Evolutionary conservation across 345 rosid genomes (phyloP).

Genomic region (Eucalyptus tenuipes): DNA sequence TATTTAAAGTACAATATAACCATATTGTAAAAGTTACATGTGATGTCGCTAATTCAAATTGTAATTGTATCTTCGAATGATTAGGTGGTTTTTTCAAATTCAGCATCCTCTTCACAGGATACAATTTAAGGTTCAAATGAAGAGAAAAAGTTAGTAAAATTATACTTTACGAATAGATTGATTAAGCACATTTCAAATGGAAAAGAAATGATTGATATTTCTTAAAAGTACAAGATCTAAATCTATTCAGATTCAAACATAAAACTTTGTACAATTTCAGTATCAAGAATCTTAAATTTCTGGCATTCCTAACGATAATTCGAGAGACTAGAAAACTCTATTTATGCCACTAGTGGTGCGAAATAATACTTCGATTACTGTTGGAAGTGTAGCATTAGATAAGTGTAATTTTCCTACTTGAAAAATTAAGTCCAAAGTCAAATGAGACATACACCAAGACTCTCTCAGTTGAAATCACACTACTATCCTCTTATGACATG

Average conservation of each 20-base stretch:
- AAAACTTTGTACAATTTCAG: neutral
- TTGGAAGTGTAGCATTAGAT: neutral
- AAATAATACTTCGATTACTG: neutral
- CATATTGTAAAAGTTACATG: neutral
- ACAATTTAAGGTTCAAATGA: neutral
- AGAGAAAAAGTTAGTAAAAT: neutral
- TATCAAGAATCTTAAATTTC: neutral
- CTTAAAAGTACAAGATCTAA: neutral
- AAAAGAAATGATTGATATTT: neutral
- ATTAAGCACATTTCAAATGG: neutral
- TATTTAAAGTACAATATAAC: too few species aligned
- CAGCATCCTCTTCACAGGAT: neutral
- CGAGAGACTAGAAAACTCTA: neutral
- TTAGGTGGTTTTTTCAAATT: neutral
- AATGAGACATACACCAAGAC: neutral
- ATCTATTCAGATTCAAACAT: neutral
- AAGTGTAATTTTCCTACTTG: neutral
- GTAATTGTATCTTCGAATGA: neutral
- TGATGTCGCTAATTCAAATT: neutral
- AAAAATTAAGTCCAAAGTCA: neutral
- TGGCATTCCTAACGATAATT: neutral
- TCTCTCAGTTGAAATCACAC: neutral
- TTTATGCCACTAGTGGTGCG: neutral
- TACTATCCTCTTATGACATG: neutral
- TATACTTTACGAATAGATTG: neutral